phyloP scores from a whole-genome alignment of 164 flowering plant genomes.

The Annona cherimola region DNA sequence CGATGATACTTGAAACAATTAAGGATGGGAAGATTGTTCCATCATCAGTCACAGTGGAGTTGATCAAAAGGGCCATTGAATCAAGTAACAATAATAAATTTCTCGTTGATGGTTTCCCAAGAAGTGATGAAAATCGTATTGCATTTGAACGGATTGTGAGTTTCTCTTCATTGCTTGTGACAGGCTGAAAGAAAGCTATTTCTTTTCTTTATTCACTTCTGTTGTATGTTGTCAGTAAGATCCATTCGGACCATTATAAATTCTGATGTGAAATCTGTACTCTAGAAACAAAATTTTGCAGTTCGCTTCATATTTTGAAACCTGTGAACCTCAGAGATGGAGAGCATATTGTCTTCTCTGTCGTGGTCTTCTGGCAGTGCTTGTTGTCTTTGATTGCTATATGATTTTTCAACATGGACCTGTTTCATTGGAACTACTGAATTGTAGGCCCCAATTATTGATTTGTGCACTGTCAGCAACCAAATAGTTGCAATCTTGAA shows the following conservation, averaged over 20 bases:
- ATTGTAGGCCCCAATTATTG: no score
- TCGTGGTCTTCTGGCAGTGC: no score
- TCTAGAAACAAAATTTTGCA: no score
- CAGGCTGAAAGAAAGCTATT: conserved; percentile 5
- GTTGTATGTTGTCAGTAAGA: not conserved
- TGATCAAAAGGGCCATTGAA: conserved; percentile 64
- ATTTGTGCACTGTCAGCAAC: no score
- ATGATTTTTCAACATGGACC: no score
- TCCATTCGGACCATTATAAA: not conserved
- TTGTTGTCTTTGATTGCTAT: no score
- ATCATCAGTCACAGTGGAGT: conserved; percentile 72
- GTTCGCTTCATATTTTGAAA: no score
- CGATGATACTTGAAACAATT: conserved; percentile 67
- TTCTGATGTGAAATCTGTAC: no score
- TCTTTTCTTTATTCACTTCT: not conserved
- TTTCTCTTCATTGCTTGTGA: conserved; percentile 13
- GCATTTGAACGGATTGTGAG: conserved; percentile 87
- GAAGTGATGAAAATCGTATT: conserved; percentile 83
- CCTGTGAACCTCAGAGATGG: no score
- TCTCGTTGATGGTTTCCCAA: conserved; percentile 96
- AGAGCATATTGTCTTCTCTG: no score
- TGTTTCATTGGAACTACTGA: no score
- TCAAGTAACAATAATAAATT: conserved; percentile 53
- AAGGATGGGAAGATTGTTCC: conserved; percentile 90
- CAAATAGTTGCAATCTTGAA: no score